Evolutionary conservation across 306 rosid genomes (phyloP), one percentile per base, ranked within the genome.

Genomic region (Acacia acuminata): DNA sequence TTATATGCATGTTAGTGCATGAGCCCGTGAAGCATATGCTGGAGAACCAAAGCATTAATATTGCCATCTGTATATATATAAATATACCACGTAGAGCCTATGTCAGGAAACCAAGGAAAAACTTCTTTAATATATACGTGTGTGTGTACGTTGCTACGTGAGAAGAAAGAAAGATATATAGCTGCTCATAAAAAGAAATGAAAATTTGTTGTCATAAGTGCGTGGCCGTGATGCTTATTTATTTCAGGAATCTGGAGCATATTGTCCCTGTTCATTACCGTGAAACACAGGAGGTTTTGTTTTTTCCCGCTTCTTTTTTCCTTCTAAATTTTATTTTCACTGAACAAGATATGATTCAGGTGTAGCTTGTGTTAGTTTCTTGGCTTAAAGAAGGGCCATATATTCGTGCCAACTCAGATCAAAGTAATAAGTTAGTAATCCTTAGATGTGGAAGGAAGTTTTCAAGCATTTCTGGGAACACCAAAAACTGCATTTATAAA

Each of bases 221-320:
- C n/a, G n/a, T n/a, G n/a, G n/a, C n/a, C n/a, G n/a, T 61, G 70
- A 55, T 69, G n/a, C 82, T 82, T 79, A 71, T 71, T 12, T 71
- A 14, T 88, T 90, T 87, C 97, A 96, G 99, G 98, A 92, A 90
- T 77, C 86, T 90, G 86, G 98, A 96, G 82, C 98, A 96, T 84
- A 85, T 96, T 43, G 98, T 96, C 86, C 98, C 94, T 77, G 99
- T 96, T 86, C 99, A 96, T 90, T 96, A 96, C 80, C 99, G 98
- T 63, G 98, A 94, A 89, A 92, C 91, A 56, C 94, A 90, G 58
- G 99, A 96, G 97, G 98, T 93, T 82, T 81, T 83, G 70, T 69
- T 77, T 42, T 74, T 34, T 19, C 80, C 42, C 71, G 77, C 77
- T 67, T 47, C 20, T 72, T 53, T 79, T 72, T 53, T 79, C 79